Evolutionary conservation across 2,329 filamentous ascomycete genomes (phyloP).

Genomic region (Aspergillus alliaceus): DNA sequence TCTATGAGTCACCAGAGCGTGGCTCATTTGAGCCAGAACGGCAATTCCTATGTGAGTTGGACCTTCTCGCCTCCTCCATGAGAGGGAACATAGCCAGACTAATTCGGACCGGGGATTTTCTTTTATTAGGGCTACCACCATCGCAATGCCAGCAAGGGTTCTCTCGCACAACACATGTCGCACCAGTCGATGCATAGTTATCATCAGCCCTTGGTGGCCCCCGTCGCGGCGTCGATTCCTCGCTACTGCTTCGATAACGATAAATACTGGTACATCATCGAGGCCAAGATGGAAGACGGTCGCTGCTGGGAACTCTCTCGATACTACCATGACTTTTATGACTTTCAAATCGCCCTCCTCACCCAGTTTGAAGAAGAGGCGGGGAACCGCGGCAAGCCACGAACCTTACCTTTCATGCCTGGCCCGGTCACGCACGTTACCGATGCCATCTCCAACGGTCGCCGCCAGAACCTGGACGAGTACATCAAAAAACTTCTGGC

Average conservation of each 20-base stretch:
- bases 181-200: slow-evolving; percentile 50
- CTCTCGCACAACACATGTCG: slow-evolving; percentile 33
- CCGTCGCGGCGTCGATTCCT: slow-evolving; percentile 80
- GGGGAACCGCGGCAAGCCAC: slow-evolving; percentile 77
- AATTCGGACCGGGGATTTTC: no score
- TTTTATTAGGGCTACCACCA: slow-evolving; percentile 36
- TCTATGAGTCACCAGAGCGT: slow-evolving; percentile 63
- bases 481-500: slow-evolving; percentile 90
- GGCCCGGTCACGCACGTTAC: slow-evolving; percentile 97
- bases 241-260: slow-evolving; percentile 95
- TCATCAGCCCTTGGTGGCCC: slow-evolving; percentile 62
- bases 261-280: slow-evolving; percentile 98
- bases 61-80: neutral
- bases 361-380: slow-evolving; percentile 90
- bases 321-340: slow-evolving; percentile 98
- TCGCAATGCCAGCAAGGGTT: slow-evolving; percentile 39
- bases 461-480: slow-evolving; percentile 87
- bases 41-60: slow-evolving; percentile 50
- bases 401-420: slow-evolving; percentile 94
- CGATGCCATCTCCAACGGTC: slow-evolving; percentile 92
- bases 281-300: slow-evolving; percentile 85
- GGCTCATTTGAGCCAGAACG: slow-evolving; percentile 52
- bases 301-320: slow-evolving; percentile 89
- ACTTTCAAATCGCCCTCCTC: slow-evolving; percentile 93
- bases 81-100: no score